Evolutionary conservation across 169 alveolate genomes (phyloP).

Genomic region (Plasmodium cynomolgi): DNA sequence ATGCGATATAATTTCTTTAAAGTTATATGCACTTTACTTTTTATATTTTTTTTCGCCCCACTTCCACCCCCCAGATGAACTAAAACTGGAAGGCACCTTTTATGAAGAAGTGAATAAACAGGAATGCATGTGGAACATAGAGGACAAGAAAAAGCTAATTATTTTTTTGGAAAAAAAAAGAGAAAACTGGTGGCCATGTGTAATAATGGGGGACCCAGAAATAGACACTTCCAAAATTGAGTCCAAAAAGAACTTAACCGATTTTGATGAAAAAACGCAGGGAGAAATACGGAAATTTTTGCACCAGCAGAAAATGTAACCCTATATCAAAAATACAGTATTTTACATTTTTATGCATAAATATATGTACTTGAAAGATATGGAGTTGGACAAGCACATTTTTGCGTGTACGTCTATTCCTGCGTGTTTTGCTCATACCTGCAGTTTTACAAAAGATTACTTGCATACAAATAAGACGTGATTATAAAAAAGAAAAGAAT

Average conservation of each 20-base stretch:
- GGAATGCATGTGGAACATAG: constrained; percentile 84
- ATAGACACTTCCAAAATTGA: constrained; percentile 84
- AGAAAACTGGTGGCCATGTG: constrained; percentile 87
- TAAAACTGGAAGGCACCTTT: constrained; percentile 57
- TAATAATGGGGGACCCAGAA: constrained; percentile 83
- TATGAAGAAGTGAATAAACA: constrained; percentile 76
- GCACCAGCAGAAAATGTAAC: constrained; percentile 77
- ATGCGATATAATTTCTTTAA: not conserved
- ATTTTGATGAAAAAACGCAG: constrained; percentile 82
- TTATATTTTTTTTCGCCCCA: not conserved
- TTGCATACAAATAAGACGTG: not conserved
- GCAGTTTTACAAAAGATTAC: not conserved
- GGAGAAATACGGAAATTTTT: constrained; percentile 80
- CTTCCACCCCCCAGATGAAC: constrained; percentile 2
- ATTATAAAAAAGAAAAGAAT: not conserved
- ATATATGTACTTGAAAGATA: not conserved
- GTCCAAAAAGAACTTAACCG: constrained; percentile 82
- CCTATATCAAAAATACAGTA: not conserved
- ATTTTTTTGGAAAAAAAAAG: constrained; percentile 81
- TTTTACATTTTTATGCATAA: constrained; percentile 1
- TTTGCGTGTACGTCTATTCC: not conserved
- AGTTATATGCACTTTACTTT: not conserved
- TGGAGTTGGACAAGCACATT: not conserved
- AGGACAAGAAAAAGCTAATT: constrained; percentile 79
- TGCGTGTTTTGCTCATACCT: not conserved